A percentile compares a stretch with the other conserved stretches of the same genome.
phyloP scores from a whole-genome alignment of 257 asterid genomes.

The Solanum lycopersicoides region DNA sequence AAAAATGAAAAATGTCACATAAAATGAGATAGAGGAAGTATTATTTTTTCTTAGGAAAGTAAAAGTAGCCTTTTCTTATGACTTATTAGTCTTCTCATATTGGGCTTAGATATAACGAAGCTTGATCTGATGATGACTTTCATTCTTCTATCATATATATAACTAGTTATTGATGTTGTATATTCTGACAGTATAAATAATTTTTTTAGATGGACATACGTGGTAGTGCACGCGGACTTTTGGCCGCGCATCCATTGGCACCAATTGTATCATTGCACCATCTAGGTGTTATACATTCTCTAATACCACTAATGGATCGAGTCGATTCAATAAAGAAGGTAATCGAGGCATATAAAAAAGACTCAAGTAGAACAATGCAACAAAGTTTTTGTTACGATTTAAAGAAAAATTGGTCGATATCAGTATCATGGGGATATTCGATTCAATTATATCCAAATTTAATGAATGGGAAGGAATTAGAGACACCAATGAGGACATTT shows the following conservation, averaged over 20 bases:
- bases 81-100: background rate
- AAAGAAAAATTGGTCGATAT: constrained; percentile 49
- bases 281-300: constrained; percentile 49
- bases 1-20: accelerated
- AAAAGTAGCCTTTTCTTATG: background rate
- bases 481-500: constrained; percentile 61
- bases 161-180: too few species aligned
- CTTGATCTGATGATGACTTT: background rate
- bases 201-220: constrained; percentile 46
- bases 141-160: background rate
- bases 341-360: constrained; percentile 29
- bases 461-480: constrained; percentile 30
- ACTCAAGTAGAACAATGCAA: constrained; percentile 54
- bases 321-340: constrained; percentile 42
- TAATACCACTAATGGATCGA: constrained; percentile 33
- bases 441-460: constrained; percentile 48
- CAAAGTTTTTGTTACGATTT: constrained; percentile 58
- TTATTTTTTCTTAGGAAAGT: background rate
- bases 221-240: constrained; percentile 63
- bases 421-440: constrained; percentile 70
- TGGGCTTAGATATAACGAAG: background rate
- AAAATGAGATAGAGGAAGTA: too few species aligned
- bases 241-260: constrained; percentile 73
- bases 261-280: constrained; percentile 78
- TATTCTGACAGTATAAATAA: background rate